A percentile compares a stretch with the other conserved stretches of the same genome.
Conservation (phyloP, 116 monocot species). For the Iris pallida region DNA sequence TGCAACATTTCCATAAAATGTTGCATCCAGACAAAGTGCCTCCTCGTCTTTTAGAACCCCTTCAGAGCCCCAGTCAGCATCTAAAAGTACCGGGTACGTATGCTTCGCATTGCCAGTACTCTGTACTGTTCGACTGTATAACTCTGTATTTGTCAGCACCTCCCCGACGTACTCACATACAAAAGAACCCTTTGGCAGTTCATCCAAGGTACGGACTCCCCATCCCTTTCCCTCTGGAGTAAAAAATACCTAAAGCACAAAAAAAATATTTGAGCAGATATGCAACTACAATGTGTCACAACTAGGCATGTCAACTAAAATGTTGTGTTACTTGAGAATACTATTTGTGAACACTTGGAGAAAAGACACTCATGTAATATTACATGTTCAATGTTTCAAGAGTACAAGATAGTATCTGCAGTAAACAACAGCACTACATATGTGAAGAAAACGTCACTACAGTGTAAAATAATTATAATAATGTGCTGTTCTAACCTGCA, state of each 20-base stretch:
- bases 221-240: conserved; percentile 80
- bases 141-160: conserved; percentile 73
- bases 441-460: too few relatives aligned
- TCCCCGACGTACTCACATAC: conserved; percentile 95
- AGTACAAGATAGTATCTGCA: too few relatives aligned
- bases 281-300: not conserved
- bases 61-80: conserved; percentile 89
- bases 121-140: conserved; percentile 56
- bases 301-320: not conserved
- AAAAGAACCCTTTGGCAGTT: conserved; percentile 83
- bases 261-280: not conserved
- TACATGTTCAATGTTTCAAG: too few relatives aligned
- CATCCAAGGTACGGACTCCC: conserved; percentile 80
- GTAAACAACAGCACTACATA: too few relatives aligned
- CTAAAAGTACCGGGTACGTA: conserved; percentile 63
- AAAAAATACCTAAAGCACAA: conserved; percentile 68
- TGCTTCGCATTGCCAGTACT: conserved; percentile 37
- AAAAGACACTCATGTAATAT: too few relatives aligned
- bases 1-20: conserved; percentile 91
- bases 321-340: too few relatives aligned
- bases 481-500: conserved; percentile 45
- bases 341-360: too few relatives aligned
- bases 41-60: conserved; percentile 74
- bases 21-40: conserved; percentile 84
- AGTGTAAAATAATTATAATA: not conserved